A percentile compares a stretch with the other conserved stretches of the same genome.
phyloP scores from a whole-genome alignment of 441 rosid genomes.

The Pelargonium fulgidum region DNA sequence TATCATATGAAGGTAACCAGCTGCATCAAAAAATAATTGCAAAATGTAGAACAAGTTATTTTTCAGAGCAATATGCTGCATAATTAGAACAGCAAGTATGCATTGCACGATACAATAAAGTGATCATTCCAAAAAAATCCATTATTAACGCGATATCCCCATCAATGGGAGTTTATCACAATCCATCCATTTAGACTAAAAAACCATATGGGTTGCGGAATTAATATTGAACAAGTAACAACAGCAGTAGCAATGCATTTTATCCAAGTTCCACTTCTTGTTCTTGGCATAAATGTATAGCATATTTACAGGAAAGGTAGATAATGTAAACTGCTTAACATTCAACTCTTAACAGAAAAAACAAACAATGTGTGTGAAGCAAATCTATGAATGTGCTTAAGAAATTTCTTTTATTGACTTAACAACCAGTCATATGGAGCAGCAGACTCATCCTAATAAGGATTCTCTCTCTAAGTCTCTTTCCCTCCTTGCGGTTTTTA shows the following conservation, averaged over 20 bases:
- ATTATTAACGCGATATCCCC: neutral
- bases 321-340: neutral
- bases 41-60: slow-evolving; percentile 14
- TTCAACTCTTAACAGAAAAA: neutral
- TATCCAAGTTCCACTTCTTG: neutral
- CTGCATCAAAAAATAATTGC: slow-evolving; percentile 36
- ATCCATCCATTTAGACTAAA: neutral
- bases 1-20: slow-evolving; percentile 87
- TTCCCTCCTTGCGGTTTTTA: neutral
- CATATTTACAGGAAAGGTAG: neutral
- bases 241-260: neutral
- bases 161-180: neutral
- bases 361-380: neutral
- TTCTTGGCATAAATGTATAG: neutral
- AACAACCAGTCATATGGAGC: neutral
- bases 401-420: neutral
- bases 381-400: neutral
- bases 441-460: neutral
- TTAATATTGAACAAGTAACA: neutral
- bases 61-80: slow-evolving; percentile 15
- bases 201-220: neutral
- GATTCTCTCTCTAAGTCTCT: neutral
- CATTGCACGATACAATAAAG: slow-evolving; percentile 6
- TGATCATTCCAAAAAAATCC: neutral
- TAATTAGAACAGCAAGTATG: neutral